Base-by-base conservation (phyloP, 2,329 filamentous ascomycete species). In the Fusarium buharicum region DNA sequence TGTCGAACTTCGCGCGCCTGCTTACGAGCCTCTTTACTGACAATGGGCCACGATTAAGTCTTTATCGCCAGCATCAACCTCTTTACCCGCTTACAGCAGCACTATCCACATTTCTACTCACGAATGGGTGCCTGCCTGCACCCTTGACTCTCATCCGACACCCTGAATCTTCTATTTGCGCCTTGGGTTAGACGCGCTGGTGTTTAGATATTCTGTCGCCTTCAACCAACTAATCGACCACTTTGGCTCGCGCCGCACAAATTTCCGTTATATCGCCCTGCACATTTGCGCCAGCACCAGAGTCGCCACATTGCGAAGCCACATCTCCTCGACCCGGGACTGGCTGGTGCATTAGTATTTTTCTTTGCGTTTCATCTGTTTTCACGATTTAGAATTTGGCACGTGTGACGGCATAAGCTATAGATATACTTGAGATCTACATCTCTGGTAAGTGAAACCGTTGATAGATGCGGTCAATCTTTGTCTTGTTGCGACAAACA, bases 141-240 rank as follows among this genome's bases (percentile, higher is more conserved):
- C 34, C 59, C 53, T 49, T 59, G 45, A 59, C 55, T 51, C 53
- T 67, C 47, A 62, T 50, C 61, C 62, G 53, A 60, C 59, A 57
- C 55, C 55, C 67, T 68, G 59, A 71, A 58, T 64, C 53, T 67
- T 70, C 62, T 67, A 38, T 72, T 74, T 71, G 68, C 69, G 69
- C 69, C 70, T 69, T 72, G 72, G 72, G 67, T 74, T 77, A 77
- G 75, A 77, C 73, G 73, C 73, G 68, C 72, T 71, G 74, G 71
- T 69, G 57, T 75, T 76, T 78, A 78, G 76, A 77, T 72, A 71
- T 68, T 59, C 59, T 66, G 41, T 52, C 47, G 47, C 56, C 58
- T 52, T 54, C 48, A 37, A 43, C 50, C 55, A 66, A 66, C 63
- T 72, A 65, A 69, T 72, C 64, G 66, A 54, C 59, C 64, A 62